Evolutionary conservation across 78 protist genomes (phyloP), one percentile per base, ranked within the genome.

Genomic region (Pigoraptor vietnamica): DNA sequence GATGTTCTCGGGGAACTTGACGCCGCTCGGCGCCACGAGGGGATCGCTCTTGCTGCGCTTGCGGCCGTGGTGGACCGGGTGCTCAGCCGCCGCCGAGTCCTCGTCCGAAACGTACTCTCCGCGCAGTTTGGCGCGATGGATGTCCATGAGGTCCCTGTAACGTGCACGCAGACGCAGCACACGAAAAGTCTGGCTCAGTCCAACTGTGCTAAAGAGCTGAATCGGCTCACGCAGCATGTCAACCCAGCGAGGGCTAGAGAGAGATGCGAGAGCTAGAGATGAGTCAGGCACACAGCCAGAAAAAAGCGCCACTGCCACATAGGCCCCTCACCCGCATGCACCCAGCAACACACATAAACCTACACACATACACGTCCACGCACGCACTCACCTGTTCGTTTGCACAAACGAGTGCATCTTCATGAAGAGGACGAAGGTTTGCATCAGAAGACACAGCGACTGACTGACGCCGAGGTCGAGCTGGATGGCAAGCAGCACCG

Each of bases 1-100:
- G 67, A 93, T 35, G 86, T 90, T 93, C 24, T 91, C 32, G 6
- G 95, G 95, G 79, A 91, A 93, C 34, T 25, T 2, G 35, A 79
- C 84, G 32, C 34, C 67, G 67, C 67, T 48, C 67, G 67, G 67
- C 67, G 67, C 67, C 6, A 48, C 14, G 67, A 48, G 67, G 67
- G 67, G 67, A 48, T 48, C 67, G 67, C 67, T 48, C 67, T 48
- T 48, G 14, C 67, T 48, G 67, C 67, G 32, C 84, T 79, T 79
- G 84, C 84, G 84, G n/a, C 84, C 32, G 84, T 25, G 34, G 32
- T 79, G 32, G 84, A 2, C 84, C 32, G 35, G 9, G 84, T 79
- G 67, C 14, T 6, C 67, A 48, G 67, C 67, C 14, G 67, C 32
- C 34, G 84, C 32, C n/a, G 84, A 79, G 10, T 79, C 84, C 32